Conservation (phyloP, 441 rosid genomes). For the Pelargonium myrrhifolium region DNA sequence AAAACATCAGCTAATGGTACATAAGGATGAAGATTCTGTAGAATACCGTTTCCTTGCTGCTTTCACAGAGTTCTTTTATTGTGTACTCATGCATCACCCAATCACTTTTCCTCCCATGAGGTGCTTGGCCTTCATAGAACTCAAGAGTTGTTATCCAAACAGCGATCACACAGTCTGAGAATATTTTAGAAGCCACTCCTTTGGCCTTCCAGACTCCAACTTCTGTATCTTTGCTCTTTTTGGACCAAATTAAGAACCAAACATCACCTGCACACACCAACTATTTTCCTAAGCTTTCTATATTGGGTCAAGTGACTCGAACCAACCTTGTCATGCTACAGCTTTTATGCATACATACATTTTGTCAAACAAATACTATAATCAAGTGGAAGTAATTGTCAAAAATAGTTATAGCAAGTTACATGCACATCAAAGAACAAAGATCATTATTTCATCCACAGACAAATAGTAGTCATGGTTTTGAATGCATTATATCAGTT, state of each 20-base stretch:
- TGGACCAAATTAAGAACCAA: slow-evolving; percentile 36
- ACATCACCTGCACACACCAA: slow-evolving; percentile 25
- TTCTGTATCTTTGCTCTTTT: slow-evolving; percentile 18
- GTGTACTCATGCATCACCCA: slow-evolving; percentile 50
- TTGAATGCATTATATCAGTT: too few species aligned
- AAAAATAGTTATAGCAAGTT: too few species aligned
- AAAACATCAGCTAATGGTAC: slow-evolving; percentile 4
- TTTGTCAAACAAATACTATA: background rate
- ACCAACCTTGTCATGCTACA: background rate
- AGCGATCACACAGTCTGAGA: slow-evolving; percentile 25
- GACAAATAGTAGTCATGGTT: too few species aligned
- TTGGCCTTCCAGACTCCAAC: slow-evolving; percentile 39
- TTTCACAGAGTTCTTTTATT: slow-evolving; percentile 22
- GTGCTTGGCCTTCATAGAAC: slow-evolving; percentile 29
- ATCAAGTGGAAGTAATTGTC: too few species aligned
- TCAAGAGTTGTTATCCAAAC: slow-evolving; percentile 45
- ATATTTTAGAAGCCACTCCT: slow-evolving; percentile 33
- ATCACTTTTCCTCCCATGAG: slow-evolving; percentile 24
- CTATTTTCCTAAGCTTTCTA: background rate
- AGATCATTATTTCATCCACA: too few species aligned
- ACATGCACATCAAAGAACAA: too few species aligned
- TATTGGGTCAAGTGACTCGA: background rate
- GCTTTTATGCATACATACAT: background rate
- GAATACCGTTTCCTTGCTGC: slow-evolving; percentile 32
- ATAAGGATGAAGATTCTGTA: slow-evolving; percentile 6